Percentiles rank a stretch among this genome's conserved stretches.
These are phyloP conservation scores for Nematocida parisii DNA, from an alignment of 371 early-diverging fungal species.

Conservation along the genomic window DNA sequence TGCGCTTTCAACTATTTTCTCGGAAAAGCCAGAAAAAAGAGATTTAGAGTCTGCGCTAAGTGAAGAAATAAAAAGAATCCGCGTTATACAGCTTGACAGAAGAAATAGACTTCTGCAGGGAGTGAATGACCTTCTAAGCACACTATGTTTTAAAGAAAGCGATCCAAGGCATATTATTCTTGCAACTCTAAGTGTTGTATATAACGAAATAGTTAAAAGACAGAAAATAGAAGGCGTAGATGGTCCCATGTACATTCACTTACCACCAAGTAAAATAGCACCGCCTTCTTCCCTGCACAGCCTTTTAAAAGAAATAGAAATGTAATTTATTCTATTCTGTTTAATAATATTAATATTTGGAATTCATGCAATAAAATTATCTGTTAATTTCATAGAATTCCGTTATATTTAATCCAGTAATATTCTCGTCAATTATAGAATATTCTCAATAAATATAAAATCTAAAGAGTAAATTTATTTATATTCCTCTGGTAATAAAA, in stretches of 20 bases:
- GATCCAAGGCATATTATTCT: conserved; percentile 4
- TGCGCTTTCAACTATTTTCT: not conserved
- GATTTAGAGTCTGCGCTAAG: not conserved
- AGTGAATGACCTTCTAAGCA: conserved; percentile 1
- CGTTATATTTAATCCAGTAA: too few species aligned
- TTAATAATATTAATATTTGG: too few species aligned
- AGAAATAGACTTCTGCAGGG: conserved; percentile 2
- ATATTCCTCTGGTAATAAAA: too few species aligned
- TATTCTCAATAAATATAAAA: too few species aligned
- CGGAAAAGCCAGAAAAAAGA: conserved; percentile 3
- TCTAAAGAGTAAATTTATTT: too few species aligned
- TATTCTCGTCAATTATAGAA: too few species aligned
- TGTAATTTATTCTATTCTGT: not conserved
- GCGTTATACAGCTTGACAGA: not conserved
- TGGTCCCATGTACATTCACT: not conserved
- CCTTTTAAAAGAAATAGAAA: conserved; percentile 20
- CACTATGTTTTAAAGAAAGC: conserved; percentile 2
- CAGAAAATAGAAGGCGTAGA: conserved; percentile 9
- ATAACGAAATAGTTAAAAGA: conserved; percentile 3
- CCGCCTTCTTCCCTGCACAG: conserved; percentile 24
- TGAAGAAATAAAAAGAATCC: not conserved
- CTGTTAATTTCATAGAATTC: too few species aligned
- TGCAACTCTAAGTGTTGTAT: conserved; percentile 3
- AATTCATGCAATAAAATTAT: too few species aligned
- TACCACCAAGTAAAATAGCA: not conserved